These are phyloP conservation scores for Podospora fimiseda DNA, from an alignment of 495 filamentous ascomycete species.

Conservation along the genomic window DNA sequence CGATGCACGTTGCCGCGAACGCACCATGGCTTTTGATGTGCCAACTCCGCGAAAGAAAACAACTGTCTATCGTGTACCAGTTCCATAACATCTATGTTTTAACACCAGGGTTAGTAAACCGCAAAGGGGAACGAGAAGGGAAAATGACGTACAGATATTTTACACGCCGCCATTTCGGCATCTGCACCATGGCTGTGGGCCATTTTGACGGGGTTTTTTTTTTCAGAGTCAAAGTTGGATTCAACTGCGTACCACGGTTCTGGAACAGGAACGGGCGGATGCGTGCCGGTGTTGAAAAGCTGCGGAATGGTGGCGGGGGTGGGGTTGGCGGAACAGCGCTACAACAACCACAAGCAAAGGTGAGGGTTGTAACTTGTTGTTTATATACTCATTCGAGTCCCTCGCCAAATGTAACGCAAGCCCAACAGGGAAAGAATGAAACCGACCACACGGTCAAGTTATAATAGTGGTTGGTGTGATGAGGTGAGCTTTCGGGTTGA, in stretches of 20 bases:
- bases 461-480: neutral
- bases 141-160: conserved; percentile 14
- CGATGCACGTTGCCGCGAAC: conserved; percentile 54
- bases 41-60: conserved; percentile 46
- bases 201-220: conserved; percentile 5
- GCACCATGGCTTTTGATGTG: conserved; percentile 38
- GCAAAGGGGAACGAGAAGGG: neutral
- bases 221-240: neutral
- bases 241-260: neutral
- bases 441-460: neutral
- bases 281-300: neutral
- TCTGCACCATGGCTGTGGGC: conserved; percentile 11
- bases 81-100: conserved; percentile 51
- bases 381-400: no score
- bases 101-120: neutral
- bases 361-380: neutral
- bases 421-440: neutral
- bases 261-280: neutral
- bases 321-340: neutral
- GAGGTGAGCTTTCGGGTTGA: neutral
- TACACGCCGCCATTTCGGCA: conserved; percentile 11
- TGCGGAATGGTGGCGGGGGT: neutral
- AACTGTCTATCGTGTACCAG: conserved; percentile 50
- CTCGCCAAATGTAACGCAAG: no score
- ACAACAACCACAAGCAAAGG: neutral